Percentiles rank a stretch among this genome's conserved stretches.
These are phyloP conservation scores for Phialophora chinensis DNA, from an alignment of 2,329 filamentous ascomycete genomes.

Conservation along the genomic window DNA sequence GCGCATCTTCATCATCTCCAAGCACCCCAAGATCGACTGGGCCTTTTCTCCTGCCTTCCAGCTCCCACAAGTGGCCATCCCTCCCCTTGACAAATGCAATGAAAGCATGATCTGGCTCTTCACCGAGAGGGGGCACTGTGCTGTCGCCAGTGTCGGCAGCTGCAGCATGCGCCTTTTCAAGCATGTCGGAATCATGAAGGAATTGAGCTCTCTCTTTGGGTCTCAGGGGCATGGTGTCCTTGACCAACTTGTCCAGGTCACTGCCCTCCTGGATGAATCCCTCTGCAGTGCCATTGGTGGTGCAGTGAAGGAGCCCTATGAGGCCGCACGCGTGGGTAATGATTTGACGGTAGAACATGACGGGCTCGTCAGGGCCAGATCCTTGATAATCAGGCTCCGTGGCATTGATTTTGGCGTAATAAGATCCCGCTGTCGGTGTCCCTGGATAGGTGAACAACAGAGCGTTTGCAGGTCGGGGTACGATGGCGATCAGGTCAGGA, in stretches of 20 bases:
- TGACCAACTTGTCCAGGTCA: slow-evolving; percentile 53
- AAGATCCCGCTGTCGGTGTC: slow-evolving; percentile 37
- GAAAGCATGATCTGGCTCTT: slow-evolving; percentile 40
- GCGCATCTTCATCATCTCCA: slow-evolving; percentile 42
- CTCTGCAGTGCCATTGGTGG: slow-evolving; percentile 57
- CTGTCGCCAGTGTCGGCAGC: slow-evolving; percentile 40
- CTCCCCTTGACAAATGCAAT: slow-evolving; percentile 45
- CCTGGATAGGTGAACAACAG: slow-evolving; percentile 60
- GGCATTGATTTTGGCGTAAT: slow-evolving; percentile 51
- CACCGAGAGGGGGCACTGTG: slow-evolving; percentile 36
- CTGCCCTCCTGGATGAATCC: slow-evolving; percentile 53
- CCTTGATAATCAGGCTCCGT: slow-evolving; percentile 54
- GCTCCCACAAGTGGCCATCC: slow-evolving; percentile 45
- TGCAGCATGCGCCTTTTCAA: slow-evolving; percentile 39
- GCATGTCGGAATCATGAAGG: slow-evolving; percentile 54
- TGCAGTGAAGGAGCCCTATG: slow-evolving; percentile 62
- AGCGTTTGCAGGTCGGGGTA: slow-evolving; percentile 61
- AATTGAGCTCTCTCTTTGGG: slow-evolving; percentile 57
- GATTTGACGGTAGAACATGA: slow-evolving; percentile 66
- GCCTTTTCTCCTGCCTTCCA: slow-evolving; percentile 44
- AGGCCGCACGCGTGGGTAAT: slow-evolving; percentile 64
- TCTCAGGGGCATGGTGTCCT: slow-evolving; percentile 52
- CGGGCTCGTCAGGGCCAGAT: slow-evolving; percentile 56
- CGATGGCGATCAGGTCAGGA: slow-evolving; percentile 55
- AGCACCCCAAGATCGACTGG: slow-evolving; percentile 43